phyloP scores from a whole-genome alignment of 75 land plant genomes.

The Selaginella tamariscina region DNA sequence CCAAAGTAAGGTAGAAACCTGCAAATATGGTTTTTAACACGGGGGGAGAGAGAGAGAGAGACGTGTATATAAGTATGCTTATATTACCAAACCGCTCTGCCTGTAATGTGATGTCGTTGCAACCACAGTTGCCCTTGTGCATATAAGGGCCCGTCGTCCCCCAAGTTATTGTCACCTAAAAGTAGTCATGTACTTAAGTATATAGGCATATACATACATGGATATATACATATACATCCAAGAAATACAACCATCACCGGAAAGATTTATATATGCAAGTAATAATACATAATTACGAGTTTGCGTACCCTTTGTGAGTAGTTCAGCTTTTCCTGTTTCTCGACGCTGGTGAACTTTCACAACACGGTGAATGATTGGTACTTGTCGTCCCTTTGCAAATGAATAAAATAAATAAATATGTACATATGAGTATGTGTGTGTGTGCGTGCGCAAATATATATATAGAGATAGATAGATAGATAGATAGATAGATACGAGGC shows the following conservation, averaged over 20 bases:
- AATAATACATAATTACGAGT: too few relatives aligned
- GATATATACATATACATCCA: too few relatives aligned
- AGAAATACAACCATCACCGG: too few relatives aligned
- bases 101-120: too few relatives aligned
- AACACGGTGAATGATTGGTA: slow-evolving; percentile 75
- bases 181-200: too few relatives aligned
- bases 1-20: slow-evolving; percentile 93
- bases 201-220: too few relatives aligned
- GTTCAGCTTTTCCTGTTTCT: slow-evolving; percentile 69
- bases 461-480: too few relatives aligned
- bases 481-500: too few relatives aligned
- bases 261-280: too few relatives aligned
- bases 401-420: background rate
- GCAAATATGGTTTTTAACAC: slow-evolving; percentile 6
- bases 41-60: too few relatives aligned
- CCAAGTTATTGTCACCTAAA: background rate
- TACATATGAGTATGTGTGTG: background rate
- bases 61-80: too few relatives aligned
- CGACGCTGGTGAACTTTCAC: slow-evolving; percentile 75
- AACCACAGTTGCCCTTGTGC: background rate
- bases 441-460: background rate
- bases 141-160: background rate
- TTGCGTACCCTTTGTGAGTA: slow-evolving; percentile 91
- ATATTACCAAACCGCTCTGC: too few relatives aligned
- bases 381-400: slow-evolving; percentile 42